Conservation (phyloP, 257 asterid species). For the Fraxinus cuspidata region DNA sequence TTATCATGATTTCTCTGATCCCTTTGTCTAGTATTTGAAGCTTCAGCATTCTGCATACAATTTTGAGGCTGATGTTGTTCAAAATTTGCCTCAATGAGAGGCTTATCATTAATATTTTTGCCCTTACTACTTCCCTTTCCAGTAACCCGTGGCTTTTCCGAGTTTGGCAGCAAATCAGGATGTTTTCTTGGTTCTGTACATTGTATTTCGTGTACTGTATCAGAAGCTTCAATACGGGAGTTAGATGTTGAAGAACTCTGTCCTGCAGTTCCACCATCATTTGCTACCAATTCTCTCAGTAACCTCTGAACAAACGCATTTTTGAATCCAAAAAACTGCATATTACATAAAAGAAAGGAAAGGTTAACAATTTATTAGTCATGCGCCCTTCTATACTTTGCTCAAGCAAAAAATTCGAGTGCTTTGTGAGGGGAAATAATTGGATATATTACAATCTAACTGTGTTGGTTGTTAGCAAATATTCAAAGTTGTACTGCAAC, state of each 20-base stretch:
- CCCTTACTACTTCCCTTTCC: slow-evolving; percentile 65
- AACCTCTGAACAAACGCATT: slow-evolving; percentile 84
- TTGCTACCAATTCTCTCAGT: slow-evolving; percentile 79
- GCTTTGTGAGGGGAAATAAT: slow-evolving; percentile 4
- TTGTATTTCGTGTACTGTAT: slow-evolving; percentile 35
- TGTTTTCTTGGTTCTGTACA: slow-evolving; percentile 32
- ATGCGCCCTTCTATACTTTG: slow-evolving; percentile 10
- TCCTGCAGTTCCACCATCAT: slow-evolving; percentile 59
- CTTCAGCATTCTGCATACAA: slow-evolving; percentile 27
- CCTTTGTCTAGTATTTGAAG: slow-evolving; percentile 34
- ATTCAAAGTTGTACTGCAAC: not conserved
- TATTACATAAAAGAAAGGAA: slow-evolving; percentile 24
- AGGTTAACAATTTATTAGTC: not conserved
- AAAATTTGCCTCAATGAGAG: slow-evolving; percentile 25
- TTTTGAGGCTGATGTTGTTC: slow-evolving; percentile 34
- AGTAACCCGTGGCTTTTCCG: slow-evolving; percentile 41
- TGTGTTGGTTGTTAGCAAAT: slow-evolving; percentile 7
- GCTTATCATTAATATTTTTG: slow-evolving; percentile 32
- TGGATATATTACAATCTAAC: slow-evolving; percentile 12
- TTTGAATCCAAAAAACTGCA: slow-evolving; percentile 90
- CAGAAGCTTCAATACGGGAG: slow-evolving; percentile 37
- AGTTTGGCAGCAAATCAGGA: slow-evolving; percentile 39
- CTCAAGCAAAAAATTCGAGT: slow-evolving; percentile 14
- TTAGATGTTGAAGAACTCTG: slow-evolving; percentile 39
- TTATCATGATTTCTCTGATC: slow-evolving; percentile 25